Evolutionary conservation across 257 asterid species (phyloP), one percentile per base, ranked within the genome.

Genomic region (Solanum neorickii): DNA sequence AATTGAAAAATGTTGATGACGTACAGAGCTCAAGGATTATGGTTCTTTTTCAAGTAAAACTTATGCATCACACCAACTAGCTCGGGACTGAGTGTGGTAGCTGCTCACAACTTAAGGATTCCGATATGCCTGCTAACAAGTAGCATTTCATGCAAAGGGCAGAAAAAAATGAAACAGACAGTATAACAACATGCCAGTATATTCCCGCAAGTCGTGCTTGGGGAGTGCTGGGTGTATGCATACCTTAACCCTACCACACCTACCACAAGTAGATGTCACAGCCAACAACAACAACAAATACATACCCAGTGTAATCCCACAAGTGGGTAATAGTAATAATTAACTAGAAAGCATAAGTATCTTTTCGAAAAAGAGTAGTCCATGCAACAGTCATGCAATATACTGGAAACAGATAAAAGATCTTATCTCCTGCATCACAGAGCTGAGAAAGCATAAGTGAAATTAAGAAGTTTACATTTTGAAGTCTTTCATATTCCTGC

Each of bases 401-500:
- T 82, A 82, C 29, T 82, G 21, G 65, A 49, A 82, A 18, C 39
- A 33, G 69, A 49, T 49, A 46, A 82, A 31, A 49, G 69, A 82
- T 82, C 29, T 18, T 11, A 82, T 82, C 69, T 49, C 85, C 69
- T 29, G 85, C 85, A 49, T 31, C 85, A 49, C 31, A 82, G 46
- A 20, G 31, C 52, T 49, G 85, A 47, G 46, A 82, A 49, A n/a
- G 31, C 31, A 46, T 1, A 49, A 31, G 85, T 11, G 69, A 29
- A 82, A 82, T 49, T 49, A 82, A 82, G 85, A 82, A 49, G 44
- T 59, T 93, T 93, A 97, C 99, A 89, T 94, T 93, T 91, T 97
- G 99, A 82, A 97, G 98, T 83, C 98, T 94, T 92, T 97, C 99
- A 82, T 96, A 97, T 89, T 96, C 98, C 92, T 96, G 99, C 92